Evolutionary conservation across 129 eudicot genomes (phyloP).

Genomic region (Saposhnikovia divaricata): DNA sequence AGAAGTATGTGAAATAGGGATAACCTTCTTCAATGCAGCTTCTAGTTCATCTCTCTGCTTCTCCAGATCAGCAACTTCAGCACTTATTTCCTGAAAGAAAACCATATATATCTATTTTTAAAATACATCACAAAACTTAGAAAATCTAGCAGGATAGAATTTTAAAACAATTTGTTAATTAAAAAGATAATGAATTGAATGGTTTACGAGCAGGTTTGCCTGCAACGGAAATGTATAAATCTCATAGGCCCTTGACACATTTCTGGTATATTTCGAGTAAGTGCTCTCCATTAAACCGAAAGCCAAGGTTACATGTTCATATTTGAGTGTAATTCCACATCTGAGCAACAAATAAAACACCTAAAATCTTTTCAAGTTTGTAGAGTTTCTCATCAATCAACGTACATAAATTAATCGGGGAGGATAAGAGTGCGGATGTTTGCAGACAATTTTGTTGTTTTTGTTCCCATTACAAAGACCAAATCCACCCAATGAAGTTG

Average conservation of each 20-base stretch:
- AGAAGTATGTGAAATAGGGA: constrained; percentile 1
- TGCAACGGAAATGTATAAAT: neutral
- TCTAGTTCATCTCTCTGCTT: constrained; percentile 89
- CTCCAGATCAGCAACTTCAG: constrained; percentile 83
- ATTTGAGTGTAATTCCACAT: neutral
- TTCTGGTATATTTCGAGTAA: neutral
- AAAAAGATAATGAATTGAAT: neutral
- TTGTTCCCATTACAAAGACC: no score
- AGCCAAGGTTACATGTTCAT: neutral
- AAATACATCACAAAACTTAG: neutral
- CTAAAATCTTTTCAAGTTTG: neutral
- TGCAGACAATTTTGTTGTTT: no score
- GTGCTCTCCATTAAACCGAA: neutral
- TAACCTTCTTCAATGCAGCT: constrained; percentile 81
- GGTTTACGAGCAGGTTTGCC: neutral
- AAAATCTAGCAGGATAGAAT: neutral
- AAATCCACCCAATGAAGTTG: no score
- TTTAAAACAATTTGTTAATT: neutral
- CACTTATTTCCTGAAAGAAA: constrained; percentile 58
- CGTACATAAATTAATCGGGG: no score
- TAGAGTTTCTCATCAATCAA: neutral
- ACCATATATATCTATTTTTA: constrained; percentile 3
- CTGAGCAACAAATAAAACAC: neutral
- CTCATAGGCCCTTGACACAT: neutral
- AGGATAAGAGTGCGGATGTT: no score